Base-by-base conservation (phyloP, 2,329 filamentous ascomycete species). In the Aphanoascus verrucosus region DNA sequence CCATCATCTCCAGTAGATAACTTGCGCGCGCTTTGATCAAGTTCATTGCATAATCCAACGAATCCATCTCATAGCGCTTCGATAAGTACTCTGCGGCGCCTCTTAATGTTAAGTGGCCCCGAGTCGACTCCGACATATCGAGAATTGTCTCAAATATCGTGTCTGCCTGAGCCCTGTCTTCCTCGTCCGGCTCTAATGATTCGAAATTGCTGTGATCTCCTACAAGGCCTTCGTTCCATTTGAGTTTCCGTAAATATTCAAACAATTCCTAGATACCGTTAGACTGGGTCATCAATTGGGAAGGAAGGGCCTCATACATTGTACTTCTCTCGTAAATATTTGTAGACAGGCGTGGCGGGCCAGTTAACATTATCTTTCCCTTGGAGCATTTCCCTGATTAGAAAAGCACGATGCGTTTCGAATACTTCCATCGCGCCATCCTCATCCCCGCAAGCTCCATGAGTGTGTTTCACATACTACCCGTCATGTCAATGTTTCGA, bases 401-500 rank as follows among this genome's bases (percentile, higher is more conserved):
- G 60, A 56, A 75, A 76, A 37, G 62, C 58, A 50, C 69, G 68
- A 55, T 76, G 71, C 53, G 69, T 69, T 52, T 72, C 64, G 49
- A 76, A 73, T 2, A 70, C 68, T 52, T 74, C 73, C 20, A 67
- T 68, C n/a, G 72, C 71, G 49, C 75, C 72, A 42, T 74, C 70
- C 15, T 66, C 64, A 55, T 72, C 71, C 56, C 74, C 66, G 57
- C 69, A 69, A 43, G 67, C 64, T 35, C 68, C 66, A 58, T 72
- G 62, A 7, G 69, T 71, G 53, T 72, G 70, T 45, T 62, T 65
- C n/a, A 67, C 63, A 57, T 72, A 73, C 71, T 74, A 56, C 49
- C 34, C 35, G 47, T n/a, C 23, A 7, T 20, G 42, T 32, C 45
- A 17, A 37, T 31, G 11, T 41, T 8, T 17, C 7, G 19, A 55